Evolutionary conservation across 2,329 filamentous ascomycete genomes (phyloP).

Genomic region (Anthostomella pinea): DNA sequence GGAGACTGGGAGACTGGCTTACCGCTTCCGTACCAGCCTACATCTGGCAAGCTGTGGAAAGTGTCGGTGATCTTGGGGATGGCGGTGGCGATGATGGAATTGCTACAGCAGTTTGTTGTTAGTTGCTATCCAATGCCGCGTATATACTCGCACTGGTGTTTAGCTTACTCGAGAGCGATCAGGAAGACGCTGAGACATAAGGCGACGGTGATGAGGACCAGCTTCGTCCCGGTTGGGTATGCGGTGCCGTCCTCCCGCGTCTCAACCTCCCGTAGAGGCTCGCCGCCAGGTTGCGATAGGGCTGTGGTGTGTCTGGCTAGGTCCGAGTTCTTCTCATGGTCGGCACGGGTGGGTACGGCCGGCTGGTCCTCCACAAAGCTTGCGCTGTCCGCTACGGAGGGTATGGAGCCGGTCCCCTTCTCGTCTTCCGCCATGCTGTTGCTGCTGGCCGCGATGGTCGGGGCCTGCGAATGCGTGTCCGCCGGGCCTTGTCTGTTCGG

Average conservation of each 20-base stretch:
- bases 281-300: slow-evolving; percentile 14
- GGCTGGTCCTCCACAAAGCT: not conserved
- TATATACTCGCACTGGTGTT: not conserved
- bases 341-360: not conserved
- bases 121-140: slow-evolving; percentile 1
- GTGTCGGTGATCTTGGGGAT: slow-evolving; percentile 39
- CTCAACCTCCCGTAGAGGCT: slow-evolving; percentile 20
- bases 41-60: slow-evolving; percentile 41
- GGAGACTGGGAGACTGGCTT: slow-evolving; percentile 11
- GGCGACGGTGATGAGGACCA: slow-evolving; percentile 40
- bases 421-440: slow-evolving; percentile 3
- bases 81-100: slow-evolving; percentile 39
- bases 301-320: slow-evolving; percentile 11
- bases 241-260: slow-evolving; percentile 38
- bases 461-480: too few relatives aligned
- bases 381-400: slow-evolving; percentile 4
- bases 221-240: slow-evolving; percentile 37
- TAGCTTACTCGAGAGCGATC: slow-evolving; percentile 39
- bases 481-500: too few relatives aligned
- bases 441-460: slow-evolving; percentile 12
- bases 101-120: slow-evolving; percentile 22
- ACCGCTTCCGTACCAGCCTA: slow-evolving; percentile 47
- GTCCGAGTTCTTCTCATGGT: slow-evolving; percentile 2
- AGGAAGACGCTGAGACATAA: slow-evolving; percentile 44
- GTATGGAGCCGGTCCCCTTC: slow-evolving; percentile 8